Percentiles rank a stretch among this genome's conserved stretches.
Evolutionary conservation across 75 land plant species (phyloP).

Genomic region (Sequoia sempervirens): DNA sequence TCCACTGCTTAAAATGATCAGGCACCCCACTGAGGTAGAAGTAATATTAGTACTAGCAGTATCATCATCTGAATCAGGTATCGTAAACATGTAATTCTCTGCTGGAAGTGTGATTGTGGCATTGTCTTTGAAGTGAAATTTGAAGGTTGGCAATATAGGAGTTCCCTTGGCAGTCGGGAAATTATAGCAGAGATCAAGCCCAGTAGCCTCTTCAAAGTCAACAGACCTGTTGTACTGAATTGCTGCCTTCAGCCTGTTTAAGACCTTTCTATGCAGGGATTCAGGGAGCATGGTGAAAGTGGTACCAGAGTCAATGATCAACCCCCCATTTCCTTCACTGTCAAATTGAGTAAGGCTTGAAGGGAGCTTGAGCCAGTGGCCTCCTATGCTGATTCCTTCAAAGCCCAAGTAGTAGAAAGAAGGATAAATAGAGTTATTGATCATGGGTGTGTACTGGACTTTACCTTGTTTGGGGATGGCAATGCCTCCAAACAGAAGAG

Average conservation of each 20-base stretch:
- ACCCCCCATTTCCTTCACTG: conserved; percentile 56
- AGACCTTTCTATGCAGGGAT: conserved; percentile 23
- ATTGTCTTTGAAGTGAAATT: conserved; percentile 10
- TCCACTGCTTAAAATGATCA: conserved; percentile 1
- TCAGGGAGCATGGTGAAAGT: conserved; percentile 67
- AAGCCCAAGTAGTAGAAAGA: conserved; percentile 65
- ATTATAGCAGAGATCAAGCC: conserved; percentile 55
- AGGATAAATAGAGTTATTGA: conserved; percentile 44
- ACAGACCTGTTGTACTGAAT: conserved; percentile 23
- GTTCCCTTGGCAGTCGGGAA: conserved; percentile 7
- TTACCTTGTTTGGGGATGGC: conserved; percentile 7
- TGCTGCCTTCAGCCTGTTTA: conserved; percentile 27
- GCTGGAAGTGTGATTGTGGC: conserved; percentile 7
- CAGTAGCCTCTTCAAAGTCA: conserved; percentile 28
- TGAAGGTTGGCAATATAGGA: conserved; percentile 8
- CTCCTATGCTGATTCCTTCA: conserved; percentile 50
- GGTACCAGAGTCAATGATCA: conserved; percentile 80
- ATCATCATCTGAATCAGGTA: background rate
- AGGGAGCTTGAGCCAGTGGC: conserved; percentile 29
- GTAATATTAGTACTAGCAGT: background rate
- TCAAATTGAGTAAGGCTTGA: conserved; percentile 29
- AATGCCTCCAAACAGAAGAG: conserved; percentile 5
- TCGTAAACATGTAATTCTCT: conserved; percentile 10
- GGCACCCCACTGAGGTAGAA: background rate
- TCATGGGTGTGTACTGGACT: conserved; percentile 53